Percentiles rank a stretch among this genome's conserved stretches.
phyloP scores from a whole-genome alignment of 2,329 filamentous ascomycete genomes.

The Diaporthe helianthi region DNA sequence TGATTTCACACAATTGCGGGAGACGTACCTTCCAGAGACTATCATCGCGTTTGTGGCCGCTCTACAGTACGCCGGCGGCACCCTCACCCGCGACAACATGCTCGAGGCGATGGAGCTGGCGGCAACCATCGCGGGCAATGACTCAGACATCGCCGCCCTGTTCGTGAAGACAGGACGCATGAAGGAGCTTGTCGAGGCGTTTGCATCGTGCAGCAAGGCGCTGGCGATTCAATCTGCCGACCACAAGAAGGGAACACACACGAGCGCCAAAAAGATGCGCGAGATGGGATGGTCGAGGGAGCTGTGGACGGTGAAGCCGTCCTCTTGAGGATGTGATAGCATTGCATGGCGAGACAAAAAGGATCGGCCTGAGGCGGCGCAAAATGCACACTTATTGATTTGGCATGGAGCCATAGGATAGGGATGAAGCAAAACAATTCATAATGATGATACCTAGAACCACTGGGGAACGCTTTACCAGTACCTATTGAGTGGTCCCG shows the following conservation, averaged over 20 bases:
- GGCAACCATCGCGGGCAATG: conserved; percentile 74
- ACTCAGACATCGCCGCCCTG: conserved; percentile 68
- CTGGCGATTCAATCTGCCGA: conserved; percentile 64
- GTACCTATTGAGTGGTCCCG: not conserved
- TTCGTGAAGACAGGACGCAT: conserved; percentile 72
- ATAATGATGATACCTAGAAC: conserved; percentile 29
- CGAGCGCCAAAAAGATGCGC: conserved; percentile 64
- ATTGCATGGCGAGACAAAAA: conserved; percentile 13
- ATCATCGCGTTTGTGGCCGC: conserved; percentile 84
- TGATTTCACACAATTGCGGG: conserved; percentile 71
- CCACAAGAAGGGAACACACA: conserved; percentile 55
- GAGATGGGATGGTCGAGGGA: conserved; percentile 70
- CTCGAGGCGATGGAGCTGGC: conserved; percentile 89
- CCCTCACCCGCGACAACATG: conserved; percentile 76
- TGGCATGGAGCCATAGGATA: conserved; percentile 9
- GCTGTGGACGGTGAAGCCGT: conserved; percentile 64
- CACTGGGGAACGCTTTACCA: conserved; percentile 1
- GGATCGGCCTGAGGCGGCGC: not conserved
- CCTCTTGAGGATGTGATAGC: conserved; percentile 18
- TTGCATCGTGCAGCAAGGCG: conserved; percentile 80
- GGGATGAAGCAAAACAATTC: conserved; percentile 20
- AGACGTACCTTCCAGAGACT: conserved; percentile 83
- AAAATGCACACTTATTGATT: conserved; percentile 27
- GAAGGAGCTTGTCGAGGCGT: conserved; percentile 76
- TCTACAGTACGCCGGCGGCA: conserved; percentile 78